A percentile compares a stretch with the other conserved stretches of the same genome.
Conservation (phyloP, 331 rosid genomes). For the Dryas integrifolia region DNA sequence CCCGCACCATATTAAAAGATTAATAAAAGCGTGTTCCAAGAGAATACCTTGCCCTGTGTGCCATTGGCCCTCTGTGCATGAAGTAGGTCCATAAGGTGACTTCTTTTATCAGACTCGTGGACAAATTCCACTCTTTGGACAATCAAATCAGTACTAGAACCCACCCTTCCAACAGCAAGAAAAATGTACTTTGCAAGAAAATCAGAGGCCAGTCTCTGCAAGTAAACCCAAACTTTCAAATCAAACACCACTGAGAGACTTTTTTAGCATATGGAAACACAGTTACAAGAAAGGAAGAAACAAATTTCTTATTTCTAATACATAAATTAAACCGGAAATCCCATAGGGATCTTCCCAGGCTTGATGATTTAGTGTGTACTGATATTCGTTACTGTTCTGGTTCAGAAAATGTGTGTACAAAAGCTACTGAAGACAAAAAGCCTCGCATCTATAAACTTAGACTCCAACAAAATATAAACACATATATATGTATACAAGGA, state of each 20-base stretch:
- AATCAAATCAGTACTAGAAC: constrained; percentile 84
- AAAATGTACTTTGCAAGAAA: constrained; percentile 71
- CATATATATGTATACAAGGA: not conserved
- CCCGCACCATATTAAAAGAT: constrained; percentile 8
- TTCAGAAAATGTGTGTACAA: not conserved
- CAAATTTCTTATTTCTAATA: not conserved
- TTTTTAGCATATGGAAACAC: not conserved
- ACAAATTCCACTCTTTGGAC: constrained; percentile 84
- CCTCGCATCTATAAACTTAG: not conserved
- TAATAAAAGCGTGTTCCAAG: not conserved
- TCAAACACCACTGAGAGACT: not conserved
- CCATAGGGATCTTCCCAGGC: not conserved
- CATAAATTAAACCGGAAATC: not conserved
- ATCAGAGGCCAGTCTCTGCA: constrained; percentile 89
- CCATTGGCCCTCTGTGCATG: constrained; percentile 86
- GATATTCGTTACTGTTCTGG: not conserved
- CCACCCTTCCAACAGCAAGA: constrained; percentile 91
- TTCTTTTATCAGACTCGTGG: constrained; percentile 83
- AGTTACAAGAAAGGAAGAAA: not conserved
- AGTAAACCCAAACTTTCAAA: constrained; percentile 26
- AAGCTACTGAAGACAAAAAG: constrained; percentile 3
- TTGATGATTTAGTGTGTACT: no score
- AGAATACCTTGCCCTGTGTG: constrained; percentile 65
- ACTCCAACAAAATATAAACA: not conserved
- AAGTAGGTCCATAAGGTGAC: constrained; percentile 91